phyloP scores from a whole-genome alignment of 495 filamentous ascomycete genomes.

The Penicillium herquei region DNA sequence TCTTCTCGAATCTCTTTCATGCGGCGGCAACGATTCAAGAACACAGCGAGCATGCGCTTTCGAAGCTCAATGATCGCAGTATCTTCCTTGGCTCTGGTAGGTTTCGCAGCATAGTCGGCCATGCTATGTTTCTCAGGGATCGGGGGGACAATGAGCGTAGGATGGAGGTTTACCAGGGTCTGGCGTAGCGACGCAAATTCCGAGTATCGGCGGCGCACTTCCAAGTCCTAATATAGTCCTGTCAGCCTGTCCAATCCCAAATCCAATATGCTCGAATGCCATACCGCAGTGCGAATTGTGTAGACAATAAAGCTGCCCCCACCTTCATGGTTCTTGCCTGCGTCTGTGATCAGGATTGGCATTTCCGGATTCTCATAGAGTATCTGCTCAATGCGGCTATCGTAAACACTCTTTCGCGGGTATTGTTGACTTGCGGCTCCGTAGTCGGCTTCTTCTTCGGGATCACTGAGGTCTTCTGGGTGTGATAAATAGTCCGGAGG shows the following conservation, averaged over 20 bases:
- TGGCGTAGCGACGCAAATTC: constrained; percentile 93
- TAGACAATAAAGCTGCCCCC: constrained; percentile 94
- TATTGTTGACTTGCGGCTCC: constrained; percentile 34
- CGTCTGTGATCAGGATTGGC: constrained; percentile 84
- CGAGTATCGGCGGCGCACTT: constrained; percentile 92
- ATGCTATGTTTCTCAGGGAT: constrained; percentile 98
- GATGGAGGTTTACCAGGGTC: constrained; percentile 85
- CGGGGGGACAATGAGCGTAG: constrained; percentile 90
- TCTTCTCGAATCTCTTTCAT: constrained; percentile 95
- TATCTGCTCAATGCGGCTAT: constrained; percentile 93
- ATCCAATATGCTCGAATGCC: constrained; percentile 16
- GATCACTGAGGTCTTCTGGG: constrained; percentile 57
- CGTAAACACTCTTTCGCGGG: constrained; percentile 77
- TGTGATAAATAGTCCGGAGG: constrained; percentile 60
- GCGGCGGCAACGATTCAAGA: constrained; percentile 84
- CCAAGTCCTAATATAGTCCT: constrained; percentile 65
- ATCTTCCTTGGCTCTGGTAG: constrained; percentile 96
- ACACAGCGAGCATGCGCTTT: constrained; percentile 94
- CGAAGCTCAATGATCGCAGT: constrained; percentile 91
- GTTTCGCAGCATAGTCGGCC: constrained; percentile 97
- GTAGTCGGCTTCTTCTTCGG: constrained; percentile 49
- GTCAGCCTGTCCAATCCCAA: constrained; percentile 6
- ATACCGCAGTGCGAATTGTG: constrained; percentile 90
- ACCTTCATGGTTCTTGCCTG: constrained; percentile 89
- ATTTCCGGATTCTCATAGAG: constrained; percentile 92